Evolutionary conservation across 768 basidiomycete species (phyloP), one percentile per base, ranked within the genome.

Genomic region (Lanmaoa rubissima): DNA sequence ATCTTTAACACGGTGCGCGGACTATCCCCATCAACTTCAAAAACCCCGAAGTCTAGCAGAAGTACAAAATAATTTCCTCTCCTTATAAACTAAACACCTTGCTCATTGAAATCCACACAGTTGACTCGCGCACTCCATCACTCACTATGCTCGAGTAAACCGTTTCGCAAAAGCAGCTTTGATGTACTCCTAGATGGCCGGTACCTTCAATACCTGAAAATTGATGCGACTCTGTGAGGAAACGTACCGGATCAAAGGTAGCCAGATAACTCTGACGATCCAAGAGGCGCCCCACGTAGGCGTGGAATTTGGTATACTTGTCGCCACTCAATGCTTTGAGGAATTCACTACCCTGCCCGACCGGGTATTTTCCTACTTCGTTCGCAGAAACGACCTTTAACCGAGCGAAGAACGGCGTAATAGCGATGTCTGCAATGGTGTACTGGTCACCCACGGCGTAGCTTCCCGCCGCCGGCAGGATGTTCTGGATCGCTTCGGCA

Each of bases 321-420:
- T 76, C 65, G 12, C 9, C 45, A 5, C 51, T 62, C 47, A 87
- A 66, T 5, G 64, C 71, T 32, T 79, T 73, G 47, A 77, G 71
- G 3, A 78, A 67, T 60, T 74, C 78, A 44, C 63, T 69, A 0
- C 84, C 84, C 35, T 79, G 74, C 10, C 81, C 85, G 26, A 64
- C 69, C 6, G 76, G 74, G 60, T 70, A 88, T 21, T 69, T 73
- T 1, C 85, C 85, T 21, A 84, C 32, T 34, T 86, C 82, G 57
- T 83, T 78, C 63, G 73, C 69, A 32, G 83, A 60, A 32, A 66
- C 48, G 1, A 82, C 55, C 28, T 79, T 75, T 41, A 79, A 58
- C 12, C 87, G 75, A n/a, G 78, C 84, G 14, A 87, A 61, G 76
- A 87, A 85, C 1, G 88, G 84, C 5, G 79, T 72, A 26, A 87